Conservation (phyloP, 140 eudicot genomes). For the Cichorium intybus region DNA sequence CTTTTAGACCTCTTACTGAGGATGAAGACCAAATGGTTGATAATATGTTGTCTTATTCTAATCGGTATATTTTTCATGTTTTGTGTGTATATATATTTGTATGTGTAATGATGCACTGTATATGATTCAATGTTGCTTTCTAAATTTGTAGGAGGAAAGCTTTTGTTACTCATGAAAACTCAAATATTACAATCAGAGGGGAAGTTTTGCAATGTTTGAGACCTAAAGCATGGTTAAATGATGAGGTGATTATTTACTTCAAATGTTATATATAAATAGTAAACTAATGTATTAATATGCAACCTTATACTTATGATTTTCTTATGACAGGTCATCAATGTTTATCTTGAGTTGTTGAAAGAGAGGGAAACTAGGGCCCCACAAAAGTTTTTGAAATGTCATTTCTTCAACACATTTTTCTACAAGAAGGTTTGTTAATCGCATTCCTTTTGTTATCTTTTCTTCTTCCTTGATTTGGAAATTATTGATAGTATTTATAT, state of each 20-base stretch:
- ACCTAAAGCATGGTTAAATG: no score
- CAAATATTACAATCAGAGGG: no score
- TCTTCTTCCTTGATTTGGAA: neutral
- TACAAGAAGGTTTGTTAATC: constrained; percentile 74
- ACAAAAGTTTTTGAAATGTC: constrained; percentile 68
- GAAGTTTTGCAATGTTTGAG: no score
- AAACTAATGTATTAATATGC: neutral
- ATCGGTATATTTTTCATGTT: constrained; percentile 41
- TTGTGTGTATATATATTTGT: neutral
- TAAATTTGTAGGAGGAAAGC: no score
- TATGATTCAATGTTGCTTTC: neutral
- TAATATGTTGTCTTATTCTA: constrained; percentile 43
- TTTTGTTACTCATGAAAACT: no score
- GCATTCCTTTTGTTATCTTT: neutral
- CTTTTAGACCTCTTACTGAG: constrained; percentile 56
- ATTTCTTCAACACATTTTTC: constrained; percentile 88
- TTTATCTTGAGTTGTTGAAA: no score
- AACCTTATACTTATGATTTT: constrained; percentile 7
- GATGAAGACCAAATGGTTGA: constrained; percentile 60
- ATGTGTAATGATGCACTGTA: neutral
- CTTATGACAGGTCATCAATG: constrained; percentile 72
- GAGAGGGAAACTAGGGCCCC: constrained; percentile 90
- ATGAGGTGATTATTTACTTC: constrained; percentile 51
- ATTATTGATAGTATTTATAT: neutral
- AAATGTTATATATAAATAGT: neutral